Evolutionary conservation across 148 eudicot species (phyloP), one percentile per base, ranked within the genome.

Genomic region (Rhododendron molle): DNA sequence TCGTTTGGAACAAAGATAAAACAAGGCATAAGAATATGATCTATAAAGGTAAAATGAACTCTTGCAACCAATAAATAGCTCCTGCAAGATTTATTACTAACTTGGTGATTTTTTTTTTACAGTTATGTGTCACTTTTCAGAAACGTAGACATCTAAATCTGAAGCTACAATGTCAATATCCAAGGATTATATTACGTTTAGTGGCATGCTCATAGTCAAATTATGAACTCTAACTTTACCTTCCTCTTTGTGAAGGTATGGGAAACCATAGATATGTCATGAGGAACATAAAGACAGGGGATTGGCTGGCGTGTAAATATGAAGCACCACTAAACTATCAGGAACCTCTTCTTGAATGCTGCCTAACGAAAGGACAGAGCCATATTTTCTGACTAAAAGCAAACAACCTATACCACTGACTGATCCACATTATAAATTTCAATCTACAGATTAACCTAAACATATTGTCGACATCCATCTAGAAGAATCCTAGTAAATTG

Each of bases 341-440:
- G 30, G 20, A 49, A 49, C n/a, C 52, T 79, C 38, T 67, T 28
- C 77, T 50, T 80, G 65, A 34, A 43, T 67, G 76, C 76, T 43
- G 40, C n/a, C 56, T 65, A 44, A 69, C 44, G 54, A 46, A 44
- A 28, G 26, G 56, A 58, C 18, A 60, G 20, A 14, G 8, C 34
- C 50, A 23, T 67, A 43, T 46, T 76, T 83, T 38, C 56, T 20
- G 43, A 34, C 77, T 74, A 78, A 36, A 28, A 49, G 85, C 86
- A 83, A 86, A 62, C 56, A 26, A 47, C 21, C 5, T 30, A 28
- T 83, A 49, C 12, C n/a, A 23, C 60, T 71, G 43, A 38, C 7
- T 46, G 58, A 44, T 65, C 76, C n/a, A 65, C n/a, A 67, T 65
- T 69, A 82, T 65, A n/a, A 4, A 83, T 16, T 71, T 65, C 26